Percentiles rank a stretch among this genome's conserved stretches.
These are phyloP conservation scores for Saururus chinensis DNA, from an alignment of 164 flowering plant species.

Conservation along the genomic window DNA sequence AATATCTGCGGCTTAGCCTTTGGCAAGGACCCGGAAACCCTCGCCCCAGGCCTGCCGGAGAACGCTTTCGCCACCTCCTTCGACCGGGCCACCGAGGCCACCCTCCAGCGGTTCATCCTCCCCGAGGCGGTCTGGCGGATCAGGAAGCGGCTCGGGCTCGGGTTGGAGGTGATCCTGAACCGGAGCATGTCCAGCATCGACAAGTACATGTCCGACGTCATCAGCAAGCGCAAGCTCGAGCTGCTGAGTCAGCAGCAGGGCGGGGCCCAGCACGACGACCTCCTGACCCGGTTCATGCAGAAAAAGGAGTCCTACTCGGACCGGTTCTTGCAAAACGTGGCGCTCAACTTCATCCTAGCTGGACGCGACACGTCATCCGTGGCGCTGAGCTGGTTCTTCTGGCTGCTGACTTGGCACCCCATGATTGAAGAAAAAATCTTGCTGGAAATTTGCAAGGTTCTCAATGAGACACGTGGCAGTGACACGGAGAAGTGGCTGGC, in stretches of 20 bases:
- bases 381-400: conserved; percentile 84
- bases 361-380: conserved; percentile 91
- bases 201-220: too few species aligned
- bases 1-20: conserved; percentile 66
- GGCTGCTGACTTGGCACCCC: conserved; percentile 51
- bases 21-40: conserved; percentile 52
- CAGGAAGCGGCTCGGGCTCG: conserved; percentile 48
- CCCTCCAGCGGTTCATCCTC: conserved; percentile 45
- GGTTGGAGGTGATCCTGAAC: conserved; percentile 25
- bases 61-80: conserved; percentile 45
- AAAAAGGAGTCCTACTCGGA: conserved; percentile 31
- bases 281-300: conserved; percentile 32
- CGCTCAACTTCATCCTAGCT: conserved; percentile 78
- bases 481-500: conserved; percentile 34
- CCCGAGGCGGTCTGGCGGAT: conserved; percentile 47
- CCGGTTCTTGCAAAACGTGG: conserved; percentile 47
- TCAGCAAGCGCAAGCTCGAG: neutral
- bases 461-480: conserved; percentile 45
- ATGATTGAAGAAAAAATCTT: conserved; percentile 46
- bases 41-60: conserved; percentile 40
- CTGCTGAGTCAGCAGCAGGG: conserved; percentile 17
- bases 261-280: conserved; percentile 32
- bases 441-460: conserved; percentile 31
- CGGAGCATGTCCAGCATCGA: too few species aligned
- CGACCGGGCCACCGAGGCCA: conserved; percentile 61